These are phyloP conservation scores for Mycena sanguinolenta DNA, from an alignment of 768 basidiomycete genomes.

Conservation along the genomic window DNA sequence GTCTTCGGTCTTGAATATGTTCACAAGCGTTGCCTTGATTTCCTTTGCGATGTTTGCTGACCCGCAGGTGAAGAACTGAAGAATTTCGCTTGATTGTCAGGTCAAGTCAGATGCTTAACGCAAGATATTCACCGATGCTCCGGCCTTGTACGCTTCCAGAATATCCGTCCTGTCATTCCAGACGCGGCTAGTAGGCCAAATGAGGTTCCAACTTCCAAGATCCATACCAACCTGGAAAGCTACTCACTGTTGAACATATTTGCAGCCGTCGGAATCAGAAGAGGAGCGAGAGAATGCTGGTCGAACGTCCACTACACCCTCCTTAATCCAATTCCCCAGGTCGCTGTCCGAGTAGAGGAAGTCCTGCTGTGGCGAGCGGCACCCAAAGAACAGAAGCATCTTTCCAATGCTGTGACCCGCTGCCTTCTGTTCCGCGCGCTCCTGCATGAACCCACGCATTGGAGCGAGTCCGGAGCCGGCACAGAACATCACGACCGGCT, in stretches of 20 bases:
- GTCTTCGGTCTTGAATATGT: no score
- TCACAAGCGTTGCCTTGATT: no score
- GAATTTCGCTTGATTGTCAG: no score
- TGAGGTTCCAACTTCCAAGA: no score
- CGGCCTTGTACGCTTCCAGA: no score
- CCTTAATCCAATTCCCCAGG: background rate
- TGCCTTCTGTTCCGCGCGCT: background rate
- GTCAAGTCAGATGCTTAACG: no score
- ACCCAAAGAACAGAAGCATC: background rate
- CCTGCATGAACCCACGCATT: conserved; percentile 3
- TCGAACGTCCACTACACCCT: background rate
- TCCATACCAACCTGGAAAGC: no score
- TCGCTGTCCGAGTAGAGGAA: background rate
- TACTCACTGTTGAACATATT: background rate
- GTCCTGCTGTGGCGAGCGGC: background rate
- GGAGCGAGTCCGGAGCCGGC: background rate
- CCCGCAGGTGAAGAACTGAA: no score
- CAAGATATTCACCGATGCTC: no score
- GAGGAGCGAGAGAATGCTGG: background rate
- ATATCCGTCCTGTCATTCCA: no score
- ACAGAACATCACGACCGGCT: conserved; percentile 5
- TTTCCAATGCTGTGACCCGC: background rate
- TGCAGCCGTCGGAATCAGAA: background rate
- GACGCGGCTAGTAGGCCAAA: no score
- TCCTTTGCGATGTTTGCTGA: no score